Percentiles rank a stretch among this genome's conserved stretches.
phyloP scores from a whole-genome alignment of 2,329 filamentous ascomycete genomes.

The Verticillium albo-atrum region DNA sequence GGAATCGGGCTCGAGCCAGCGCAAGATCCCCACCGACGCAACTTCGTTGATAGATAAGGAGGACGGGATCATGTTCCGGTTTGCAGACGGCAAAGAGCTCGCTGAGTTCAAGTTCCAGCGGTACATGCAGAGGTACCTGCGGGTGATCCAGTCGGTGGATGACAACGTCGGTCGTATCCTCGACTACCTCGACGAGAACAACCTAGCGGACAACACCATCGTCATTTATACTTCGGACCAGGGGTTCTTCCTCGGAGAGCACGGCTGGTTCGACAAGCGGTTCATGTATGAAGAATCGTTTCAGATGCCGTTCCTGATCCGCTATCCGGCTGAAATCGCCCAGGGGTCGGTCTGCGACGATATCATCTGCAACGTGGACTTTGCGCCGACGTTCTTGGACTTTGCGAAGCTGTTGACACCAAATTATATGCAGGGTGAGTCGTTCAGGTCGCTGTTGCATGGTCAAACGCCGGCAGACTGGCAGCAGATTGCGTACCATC shows the following conservation, averaged over 20 bases:
- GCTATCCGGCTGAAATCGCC: constrained; percentile 36
- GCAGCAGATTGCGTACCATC: constrained; percentile 49
- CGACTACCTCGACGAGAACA: constrained; percentile 37
- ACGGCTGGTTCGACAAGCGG: constrained; percentile 54
- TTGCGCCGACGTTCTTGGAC: constrained; percentile 45
- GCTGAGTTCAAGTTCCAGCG: constrained; percentile 51
- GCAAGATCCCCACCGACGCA: constrained; percentile 19
- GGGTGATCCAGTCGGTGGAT: constrained; percentile 46
- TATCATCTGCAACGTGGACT: constrained; percentile 50
- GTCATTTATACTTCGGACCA: constrained; percentile 52
- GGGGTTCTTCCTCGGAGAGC: constrained; percentile 52
- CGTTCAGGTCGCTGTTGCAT: constrained; percentile 32
- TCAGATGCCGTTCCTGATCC: constrained; percentile 50
- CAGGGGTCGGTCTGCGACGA: constrained; percentile 35
- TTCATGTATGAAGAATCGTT: constrained; percentile 55
- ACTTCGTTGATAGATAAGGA: constrained; percentile 38
- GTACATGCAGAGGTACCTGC: constrained; percentile 52
- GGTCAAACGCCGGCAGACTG: constrained; percentile 34
- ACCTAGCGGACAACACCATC: constrained; percentile 39
- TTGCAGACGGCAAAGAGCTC: constrained; percentile 33
- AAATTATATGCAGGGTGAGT: constrained; percentile 47
- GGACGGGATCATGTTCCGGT: constrained; percentile 39
- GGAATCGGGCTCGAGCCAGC: constrained; percentile 17
- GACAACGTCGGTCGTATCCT: constrained; percentile 46
- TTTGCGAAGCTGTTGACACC: constrained; percentile 34